phyloP scores from a whole-genome alignment of 495 filamentous ascomycete species.

The Terfezia claveryi region DNA sequence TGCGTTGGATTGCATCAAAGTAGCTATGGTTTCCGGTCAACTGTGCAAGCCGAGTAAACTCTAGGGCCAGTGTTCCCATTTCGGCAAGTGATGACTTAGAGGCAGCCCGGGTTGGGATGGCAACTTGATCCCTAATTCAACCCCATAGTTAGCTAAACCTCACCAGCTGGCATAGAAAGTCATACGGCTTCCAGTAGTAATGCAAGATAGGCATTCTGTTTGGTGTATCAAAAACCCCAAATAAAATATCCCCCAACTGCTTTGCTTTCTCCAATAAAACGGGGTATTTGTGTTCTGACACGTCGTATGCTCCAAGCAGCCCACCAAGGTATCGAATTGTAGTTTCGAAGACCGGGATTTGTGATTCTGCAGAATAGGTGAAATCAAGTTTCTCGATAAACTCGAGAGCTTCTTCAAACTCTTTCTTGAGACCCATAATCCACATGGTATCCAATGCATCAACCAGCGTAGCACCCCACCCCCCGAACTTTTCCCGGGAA shows the following conservation, averaged over 20 bases:
- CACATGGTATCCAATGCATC: constrained; percentile 86
- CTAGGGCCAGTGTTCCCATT: constrained; percentile 72
- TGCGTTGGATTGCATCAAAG: constrained; percentile 84
- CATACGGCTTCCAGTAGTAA: constrained; percentile 31
- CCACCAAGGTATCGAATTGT: constrained; percentile 76
- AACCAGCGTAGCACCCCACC: constrained; percentile 86
- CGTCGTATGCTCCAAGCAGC: constrained; percentile 61
- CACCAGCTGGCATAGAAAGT: neutral
- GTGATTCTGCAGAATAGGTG: constrained; percentile 36
- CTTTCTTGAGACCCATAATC: constrained; percentile 81
- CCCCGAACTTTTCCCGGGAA: constrained; percentile 57
- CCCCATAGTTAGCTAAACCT: neutral
- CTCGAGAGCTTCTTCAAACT: constrained; percentile 69
- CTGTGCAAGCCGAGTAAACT: constrained; percentile 86
- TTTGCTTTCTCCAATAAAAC: constrained; percentile 66
- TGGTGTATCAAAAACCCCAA: constrained; percentile 85
- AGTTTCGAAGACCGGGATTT: constrained; percentile 68
- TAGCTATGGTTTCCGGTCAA: constrained; percentile 71
- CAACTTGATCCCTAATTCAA: neutral
- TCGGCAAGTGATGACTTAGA: constrained; percentile 36
- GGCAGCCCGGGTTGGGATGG: neutral
- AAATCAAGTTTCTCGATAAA: constrained; percentile 72
- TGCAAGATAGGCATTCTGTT: constrained; percentile 84
- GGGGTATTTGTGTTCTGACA: constrained; percentile 38
- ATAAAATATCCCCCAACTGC: constrained; percentile 71